These are phyloP conservation scores for Gaultheria prostrata DNA, from an alignment of 148 eudicot species.

Conservation along the genomic window DNA sequence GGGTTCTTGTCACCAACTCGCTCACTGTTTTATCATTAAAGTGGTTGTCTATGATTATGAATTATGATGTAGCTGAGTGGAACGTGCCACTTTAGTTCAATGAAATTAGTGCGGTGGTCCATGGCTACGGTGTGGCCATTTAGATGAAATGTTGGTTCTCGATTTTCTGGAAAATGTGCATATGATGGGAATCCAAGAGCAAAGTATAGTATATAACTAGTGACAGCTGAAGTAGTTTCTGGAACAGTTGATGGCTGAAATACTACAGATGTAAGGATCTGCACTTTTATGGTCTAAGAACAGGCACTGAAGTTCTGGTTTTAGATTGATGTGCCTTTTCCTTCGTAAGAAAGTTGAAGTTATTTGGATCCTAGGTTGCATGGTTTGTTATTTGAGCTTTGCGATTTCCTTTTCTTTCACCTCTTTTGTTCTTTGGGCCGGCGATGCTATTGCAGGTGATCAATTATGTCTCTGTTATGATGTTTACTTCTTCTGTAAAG, in stretches of 20 bases:
- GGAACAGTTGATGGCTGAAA: not conserved
- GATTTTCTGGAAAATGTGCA: not conserved
- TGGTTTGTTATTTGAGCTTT: not conserved
- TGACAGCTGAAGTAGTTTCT: not conserved
- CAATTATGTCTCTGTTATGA: not conserved
- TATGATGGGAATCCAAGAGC: not conserved
- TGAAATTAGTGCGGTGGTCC: not conserved
- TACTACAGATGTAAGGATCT: not conserved
- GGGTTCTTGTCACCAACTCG: not conserved
- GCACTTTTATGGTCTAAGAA: not conserved
- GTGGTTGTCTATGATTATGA: not conserved
- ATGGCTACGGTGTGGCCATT: not conserved
- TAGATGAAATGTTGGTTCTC: not conserved
- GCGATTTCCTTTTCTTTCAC: not conserved
- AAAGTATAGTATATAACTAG: not conserved
- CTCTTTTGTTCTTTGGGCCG: not conserved
- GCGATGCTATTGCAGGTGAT: not conserved
- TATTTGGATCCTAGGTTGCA: not conserved
- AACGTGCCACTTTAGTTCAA: not conserved
- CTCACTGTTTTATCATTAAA: not conserved
- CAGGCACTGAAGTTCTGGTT: not conserved
- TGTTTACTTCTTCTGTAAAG: not conserved
- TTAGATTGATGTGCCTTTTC: not conserved
- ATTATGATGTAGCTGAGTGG: not conserved
- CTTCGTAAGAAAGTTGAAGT: not conserved